Conservation (phyloP, 169 alveolate species). For the Miamiensis avidus region DNA sequence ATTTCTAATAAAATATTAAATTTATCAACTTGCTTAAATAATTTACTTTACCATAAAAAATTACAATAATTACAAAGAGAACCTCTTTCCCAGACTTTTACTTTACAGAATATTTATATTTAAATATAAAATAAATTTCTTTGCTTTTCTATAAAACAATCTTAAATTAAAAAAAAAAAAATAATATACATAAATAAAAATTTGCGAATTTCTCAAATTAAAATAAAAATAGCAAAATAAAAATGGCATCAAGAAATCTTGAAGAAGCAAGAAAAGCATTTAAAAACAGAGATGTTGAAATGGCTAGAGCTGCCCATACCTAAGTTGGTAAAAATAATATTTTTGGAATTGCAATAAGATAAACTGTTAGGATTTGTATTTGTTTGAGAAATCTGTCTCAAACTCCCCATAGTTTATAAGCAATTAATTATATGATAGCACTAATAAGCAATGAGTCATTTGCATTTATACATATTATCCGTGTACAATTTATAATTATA, state of each 20-base stretch:
- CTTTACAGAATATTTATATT: too few relatives aligned
- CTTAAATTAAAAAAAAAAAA: too few relatives aligned
- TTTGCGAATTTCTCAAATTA: too few relatives aligned
- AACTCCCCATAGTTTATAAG: background rate
- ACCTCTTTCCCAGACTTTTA: too few relatives aligned
- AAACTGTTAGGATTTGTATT: background rate
- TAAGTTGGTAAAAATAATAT: background rate
- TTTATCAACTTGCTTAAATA: too few relatives aligned
- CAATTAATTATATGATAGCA: background rate
- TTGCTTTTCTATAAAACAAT: too few relatives aligned
- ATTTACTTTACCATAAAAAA: too few relatives aligned
- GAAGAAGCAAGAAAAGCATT: slow-evolving; percentile 36
- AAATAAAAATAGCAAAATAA: too few relatives aligned
- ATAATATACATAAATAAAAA: too few relatives aligned
- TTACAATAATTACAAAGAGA: too few relatives aligned
- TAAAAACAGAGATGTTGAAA: slow-evolving; percentile 20
- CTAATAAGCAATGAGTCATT: background rate
- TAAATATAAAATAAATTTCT: too few relatives aligned
- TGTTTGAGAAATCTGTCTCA: background rate
- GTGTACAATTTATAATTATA: background rate
- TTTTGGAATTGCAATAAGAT: background rate
- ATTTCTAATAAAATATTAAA: too few relatives aligned
- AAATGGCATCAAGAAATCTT: slow-evolving; percentile 14
- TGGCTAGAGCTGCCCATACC: slow-evolving; percentile 31
- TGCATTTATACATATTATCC: background rate